These are phyloP conservation scores for Ustilago sp. DNA, from an alignment of 1,284 basidiomycete genomes.

Conservation along the genomic window DNA sequence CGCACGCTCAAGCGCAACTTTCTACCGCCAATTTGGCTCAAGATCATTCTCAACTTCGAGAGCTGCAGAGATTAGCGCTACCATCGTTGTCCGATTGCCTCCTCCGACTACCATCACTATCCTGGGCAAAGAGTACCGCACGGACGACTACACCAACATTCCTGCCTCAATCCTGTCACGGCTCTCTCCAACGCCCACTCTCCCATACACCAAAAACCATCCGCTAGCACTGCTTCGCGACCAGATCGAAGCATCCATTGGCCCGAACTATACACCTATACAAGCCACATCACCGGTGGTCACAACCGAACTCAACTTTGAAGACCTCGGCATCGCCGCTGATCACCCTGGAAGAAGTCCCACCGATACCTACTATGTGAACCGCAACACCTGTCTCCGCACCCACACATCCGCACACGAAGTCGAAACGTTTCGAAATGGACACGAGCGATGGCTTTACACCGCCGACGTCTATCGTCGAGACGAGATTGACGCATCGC, in stretches of 20 bases:
- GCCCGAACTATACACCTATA: slow-evolving; percentile 68
- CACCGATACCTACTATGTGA: slow-evolving; percentile 97
- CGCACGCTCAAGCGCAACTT: background rate
- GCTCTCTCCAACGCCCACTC: slow-evolving; percentile 73
- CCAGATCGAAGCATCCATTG: slow-evolving; percentile 86
- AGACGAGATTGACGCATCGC: slow-evolving; percentile 96
- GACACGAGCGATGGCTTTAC: slow-evolving; percentile 85
- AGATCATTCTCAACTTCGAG: slow-evolving; percentile 21
- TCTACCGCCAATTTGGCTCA: background rate
- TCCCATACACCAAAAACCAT: slow-evolving; percentile 83
- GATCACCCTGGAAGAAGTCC: slow-evolving; percentile 92
- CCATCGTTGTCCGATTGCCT: background rate
- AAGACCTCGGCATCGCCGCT: slow-evolving; percentile 89
- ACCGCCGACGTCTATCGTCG: slow-evolving; percentile 98
- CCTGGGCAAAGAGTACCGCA: slow-evolving; percentile 72
- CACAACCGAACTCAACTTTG: slow-evolving; percentile 92
- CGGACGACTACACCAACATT: slow-evolving; percentile 85
- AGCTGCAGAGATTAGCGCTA: background rate
- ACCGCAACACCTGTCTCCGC: slow-evolving; percentile 87
- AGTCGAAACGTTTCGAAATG: slow-evolving; percentile 85
- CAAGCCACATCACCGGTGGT: slow-evolving; percentile 86
- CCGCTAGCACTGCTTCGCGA: slow-evolving; percentile 86
- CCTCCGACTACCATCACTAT: slow-evolving; percentile 38
- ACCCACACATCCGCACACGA: slow-evolving; percentile 99
- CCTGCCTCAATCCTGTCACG: slow-evolving; percentile 86